Evolutionary conservation across 2,329 filamentous ascomycete genomes (phyloP).

Genomic region (Trematosphaeria pertusa): DNA sequence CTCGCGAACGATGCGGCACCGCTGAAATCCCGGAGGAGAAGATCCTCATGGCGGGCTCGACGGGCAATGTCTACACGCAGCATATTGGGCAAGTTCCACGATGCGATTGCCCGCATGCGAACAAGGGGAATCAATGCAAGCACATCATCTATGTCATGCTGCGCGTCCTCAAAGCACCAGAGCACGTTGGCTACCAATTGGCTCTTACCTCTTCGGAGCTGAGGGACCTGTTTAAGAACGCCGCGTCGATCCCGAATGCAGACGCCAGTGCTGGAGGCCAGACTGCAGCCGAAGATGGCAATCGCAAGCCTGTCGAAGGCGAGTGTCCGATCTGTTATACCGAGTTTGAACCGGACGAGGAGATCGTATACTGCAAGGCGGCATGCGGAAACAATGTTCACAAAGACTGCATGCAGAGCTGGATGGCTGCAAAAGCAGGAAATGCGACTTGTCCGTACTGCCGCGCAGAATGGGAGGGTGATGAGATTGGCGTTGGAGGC

Average conservation of each 20-base stretch:
- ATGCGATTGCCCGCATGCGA: slow-evolving; percentile 63
- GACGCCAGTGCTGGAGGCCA: slow-evolving; percentile 42
- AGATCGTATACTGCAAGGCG: slow-evolving; percentile 62
- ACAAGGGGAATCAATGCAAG: slow-evolving; percentile 68
- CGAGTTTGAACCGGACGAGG: slow-evolving; percentile 44
- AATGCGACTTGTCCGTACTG: slow-evolving; percentile 68
- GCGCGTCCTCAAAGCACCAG: slow-evolving; percentile 63
- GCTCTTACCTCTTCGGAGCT: slow-evolving; percentile 67
- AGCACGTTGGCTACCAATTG: slow-evolving; percentile 64
- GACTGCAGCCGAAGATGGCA: slow-evolving; percentile 48
- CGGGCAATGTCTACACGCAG: slow-evolving; percentile 68
- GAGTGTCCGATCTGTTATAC: slow-evolving; percentile 67
- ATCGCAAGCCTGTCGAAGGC: slow-evolving; percentile 65
- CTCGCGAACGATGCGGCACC: slow-evolving; percentile 54
- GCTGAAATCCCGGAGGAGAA: slow-evolving; percentile 58
- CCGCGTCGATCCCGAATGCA: slow-evolving; percentile 57
- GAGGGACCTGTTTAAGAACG: slow-evolving; percentile 60
- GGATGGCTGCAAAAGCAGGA: slow-evolving; percentile 46
- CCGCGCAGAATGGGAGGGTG: slow-evolving; percentile 62
- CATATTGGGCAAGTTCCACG: slow-evolving; percentile 59
- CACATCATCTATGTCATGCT: slow-evolving; percentile 68
- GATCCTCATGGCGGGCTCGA: slow-evolving; percentile 65
- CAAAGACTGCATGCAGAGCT: slow-evolving; percentile 62
- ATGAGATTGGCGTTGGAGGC: slow-evolving; percentile 50
- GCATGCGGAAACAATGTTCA: slow-evolving; percentile 71